phyloP scores from a whole-genome alignment of 805 yeast genomes.

The Yamadazyma paraphyllophila region DNA sequence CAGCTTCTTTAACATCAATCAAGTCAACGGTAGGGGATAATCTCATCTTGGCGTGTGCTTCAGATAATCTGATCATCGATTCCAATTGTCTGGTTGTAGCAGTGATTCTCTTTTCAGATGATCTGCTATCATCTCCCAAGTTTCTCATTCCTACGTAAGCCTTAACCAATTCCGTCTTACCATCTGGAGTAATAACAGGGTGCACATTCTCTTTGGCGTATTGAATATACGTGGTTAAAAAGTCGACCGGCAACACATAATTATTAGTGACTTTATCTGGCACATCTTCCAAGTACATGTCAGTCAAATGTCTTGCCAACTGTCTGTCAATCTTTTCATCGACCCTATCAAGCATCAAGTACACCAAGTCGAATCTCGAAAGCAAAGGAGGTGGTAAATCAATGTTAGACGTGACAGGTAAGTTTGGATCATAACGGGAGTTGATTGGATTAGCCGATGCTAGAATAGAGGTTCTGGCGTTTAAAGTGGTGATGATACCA shows the following conservation, averaged over 20 bases:
- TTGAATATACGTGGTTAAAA: conserved; percentile 83
- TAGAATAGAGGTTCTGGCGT: conserved; percentile 92
- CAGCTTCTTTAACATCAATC: conserved; percentile 89
- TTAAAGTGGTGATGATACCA: conserved; percentile 93
- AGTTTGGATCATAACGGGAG: conserved; percentile 89
- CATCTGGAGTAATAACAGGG: conserved; percentile 79
- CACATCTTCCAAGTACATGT: conserved; percentile 84
- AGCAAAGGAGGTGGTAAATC: conserved; percentile 95
- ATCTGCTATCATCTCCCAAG: conserved; percentile 85
- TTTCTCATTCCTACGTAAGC: conserved; percentile 92
- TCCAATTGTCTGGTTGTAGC: conserved; percentile 98
- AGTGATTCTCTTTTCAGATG: conserved; percentile 87
- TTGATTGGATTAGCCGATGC: conserved; percentile 98
- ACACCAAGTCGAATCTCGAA: conserved; percentile 93
- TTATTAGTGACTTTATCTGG: conserved; percentile 68
- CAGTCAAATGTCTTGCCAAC: conserved; percentile 86
- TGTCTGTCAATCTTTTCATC: conserved; percentile 83
- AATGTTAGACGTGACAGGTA: conserved; percentile 93
- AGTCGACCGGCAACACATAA: conserved; percentile 81
- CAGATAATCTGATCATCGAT: conserved; percentile 89
- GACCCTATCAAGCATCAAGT: conserved; percentile 86
- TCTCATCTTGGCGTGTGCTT: conserved; percentile 98
- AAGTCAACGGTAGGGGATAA: conserved; percentile 67
- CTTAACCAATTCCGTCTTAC: conserved; percentile 80
- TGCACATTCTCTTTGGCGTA: conserved; percentile 85